Evolutionary conservation across 768 basidiomycete genomes (phyloP).

Genomic region (Mycena epipterygia): DNA sequence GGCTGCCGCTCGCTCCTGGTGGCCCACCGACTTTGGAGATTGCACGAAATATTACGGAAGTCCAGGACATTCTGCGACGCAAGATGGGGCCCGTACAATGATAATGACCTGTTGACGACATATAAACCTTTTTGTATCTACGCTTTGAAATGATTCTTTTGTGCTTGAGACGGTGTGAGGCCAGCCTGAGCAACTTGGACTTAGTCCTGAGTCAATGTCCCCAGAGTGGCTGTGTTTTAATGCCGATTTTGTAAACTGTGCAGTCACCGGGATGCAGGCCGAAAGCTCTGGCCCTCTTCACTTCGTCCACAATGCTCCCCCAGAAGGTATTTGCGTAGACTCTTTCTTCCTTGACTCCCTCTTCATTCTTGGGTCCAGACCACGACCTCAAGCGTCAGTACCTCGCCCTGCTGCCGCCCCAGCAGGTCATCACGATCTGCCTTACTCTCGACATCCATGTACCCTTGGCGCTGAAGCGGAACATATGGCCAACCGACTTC

Average conservation of each 20-base stretch:
- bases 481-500: slow-evolving; percentile 83
- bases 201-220: too few species aligned
- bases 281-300: slow-evolving; percentile 24
- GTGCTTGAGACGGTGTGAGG: neutral
- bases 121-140: slow-evolving; percentile 25
- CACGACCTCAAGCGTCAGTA: slow-evolving; percentile 81
- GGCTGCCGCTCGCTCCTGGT: slow-evolving; percentile 82
- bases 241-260: too few species aligned
- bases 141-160: slow-evolving; percentile 23
- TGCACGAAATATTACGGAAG: slow-evolving; percentile 77
- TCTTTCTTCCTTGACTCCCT: neutral
- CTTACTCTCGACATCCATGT: slow-evolving; percentile 79
- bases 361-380: slow-evolving; percentile 46
- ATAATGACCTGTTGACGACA: slow-evolving; percentile 30
- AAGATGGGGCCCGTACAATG: slow-evolving; percentile 49
- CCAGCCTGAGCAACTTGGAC: too few species aligned
- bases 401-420: slow-evolving; percentile 73
- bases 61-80: slow-evolving; percentile 78
- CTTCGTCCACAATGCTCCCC: slow-evolving; percentile 30
- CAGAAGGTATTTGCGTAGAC: slow-evolving; percentile 19
- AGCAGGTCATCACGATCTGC: slow-evolving; percentile 86
- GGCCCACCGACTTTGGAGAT: slow-evolving; percentile 77
- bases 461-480: slow-evolving; percentile 70
- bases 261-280: too few species aligned
- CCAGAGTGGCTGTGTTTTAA: too few species aligned